A percentile compares a stretch with the other conserved stretches of the same genome.
These are phyloP conservation scores for Trichoderma cornu-damae DNA, from an alignment of 2,329 filamentous ascomycete species.

Conservation along the genomic window DNA sequence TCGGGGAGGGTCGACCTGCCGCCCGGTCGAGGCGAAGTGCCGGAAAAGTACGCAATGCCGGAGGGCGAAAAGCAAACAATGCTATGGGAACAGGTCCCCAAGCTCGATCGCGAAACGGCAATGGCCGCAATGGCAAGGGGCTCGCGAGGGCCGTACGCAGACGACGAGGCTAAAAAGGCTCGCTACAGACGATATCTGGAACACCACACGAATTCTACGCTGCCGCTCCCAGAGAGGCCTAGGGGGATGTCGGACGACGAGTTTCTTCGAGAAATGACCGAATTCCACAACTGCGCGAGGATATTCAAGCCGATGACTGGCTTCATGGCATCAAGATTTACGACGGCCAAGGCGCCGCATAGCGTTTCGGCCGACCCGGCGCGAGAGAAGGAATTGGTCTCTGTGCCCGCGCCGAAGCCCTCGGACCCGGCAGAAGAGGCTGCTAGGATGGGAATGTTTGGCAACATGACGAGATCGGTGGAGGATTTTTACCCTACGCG, in stretches of 20 bases:
- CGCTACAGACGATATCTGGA: constrained; percentile 82
- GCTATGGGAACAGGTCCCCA: constrained; percentile 55
- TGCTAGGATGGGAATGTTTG: constrained; percentile 88
- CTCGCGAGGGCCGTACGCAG: constrained; percentile 68
- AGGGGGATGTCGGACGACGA: constrained; percentile 55
- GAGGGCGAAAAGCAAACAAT: constrained; percentile 58
- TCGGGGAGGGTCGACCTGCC: constrained; percentile 76
- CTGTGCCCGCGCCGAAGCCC: constrained; percentile 32
- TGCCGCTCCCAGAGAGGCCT: constrained; percentile 48
- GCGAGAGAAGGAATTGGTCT: constrained; percentile 26
- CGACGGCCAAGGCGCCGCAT: constrained; percentile 55
- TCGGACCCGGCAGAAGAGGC: constrained; percentile 76
- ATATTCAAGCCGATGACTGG: constrained; percentile 91
- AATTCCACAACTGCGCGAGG: constrained; percentile 62
- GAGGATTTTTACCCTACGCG: constrained; percentile 73
- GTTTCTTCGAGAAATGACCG: constrained; percentile 70
- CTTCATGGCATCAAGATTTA: constrained; percentile 90
- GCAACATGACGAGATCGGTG: constrained; percentile 70
- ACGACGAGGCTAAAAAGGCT: constrained; percentile 71
- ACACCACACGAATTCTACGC: constrained; percentile 50
- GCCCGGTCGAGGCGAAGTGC: constrained; percentile 68
- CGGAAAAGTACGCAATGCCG: constrained; percentile 57
- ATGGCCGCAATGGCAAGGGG: constrained; percentile 63
- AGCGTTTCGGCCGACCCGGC: constrained; percentile 24
- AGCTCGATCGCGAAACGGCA: constrained; percentile 61